These are phyloP conservation scores for Peronospora farinosa DNA, from an alignment of 352 stramenopile genomes.

Conservation along the genomic window DNA sequence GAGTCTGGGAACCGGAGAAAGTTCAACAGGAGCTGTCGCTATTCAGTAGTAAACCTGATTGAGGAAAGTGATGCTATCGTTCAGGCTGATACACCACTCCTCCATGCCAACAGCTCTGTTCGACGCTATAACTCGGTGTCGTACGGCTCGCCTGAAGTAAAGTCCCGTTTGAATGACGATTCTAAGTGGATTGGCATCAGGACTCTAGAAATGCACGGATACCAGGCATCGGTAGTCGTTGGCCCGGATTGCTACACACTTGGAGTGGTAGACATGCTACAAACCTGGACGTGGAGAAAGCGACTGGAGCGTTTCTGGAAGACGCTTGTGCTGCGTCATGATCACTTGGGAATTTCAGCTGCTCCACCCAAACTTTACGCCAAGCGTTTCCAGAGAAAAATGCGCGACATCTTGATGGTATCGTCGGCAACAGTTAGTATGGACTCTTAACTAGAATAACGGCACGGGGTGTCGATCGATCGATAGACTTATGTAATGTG, in stretches of 20 bases:
- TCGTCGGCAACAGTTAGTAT: slow-evolving; percentile 47
- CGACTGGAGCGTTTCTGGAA: slow-evolving; percentile 82
- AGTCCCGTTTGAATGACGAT: slow-evolving; percentile 24
- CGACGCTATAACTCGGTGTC: slow-evolving; percentile 49
- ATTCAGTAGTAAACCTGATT: slow-evolving; percentile 51
- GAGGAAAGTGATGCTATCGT: slow-evolving; percentile 35
- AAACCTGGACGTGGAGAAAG: slow-evolving; percentile 85
- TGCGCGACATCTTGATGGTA: slow-evolving; percentile 83
- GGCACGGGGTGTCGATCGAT: slow-evolving; percentile 14
- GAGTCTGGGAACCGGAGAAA: slow-evolving; percentile 43
- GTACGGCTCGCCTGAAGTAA: slow-evolving; percentile 22
- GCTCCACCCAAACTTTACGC: slow-evolving; percentile 68
- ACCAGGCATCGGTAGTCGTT: slow-evolving; percentile 67
- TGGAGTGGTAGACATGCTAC: slow-evolving; percentile 87
- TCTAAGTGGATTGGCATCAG: slow-evolving; percentile 52
- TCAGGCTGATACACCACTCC: slow-evolving; percentile 42
- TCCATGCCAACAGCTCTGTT: slow-evolving; percentile 17
- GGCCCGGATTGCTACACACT: slow-evolving; percentile 85
- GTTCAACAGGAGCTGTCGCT: slow-evolving; percentile 65
- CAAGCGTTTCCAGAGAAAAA: slow-evolving; percentile 75
- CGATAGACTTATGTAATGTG: slow-evolving; percentile 28
- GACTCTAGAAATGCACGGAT: slow-evolving; percentile 56
- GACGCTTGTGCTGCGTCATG: slow-evolving; percentile 61
- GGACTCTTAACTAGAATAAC: slow-evolving; percentile 21
- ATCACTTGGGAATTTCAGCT: slow-evolving; percentile 70